phyloP scores from a whole-genome alignment of 352 stramenopile genomes.

The Globisporangium carolinianum region DNA sequence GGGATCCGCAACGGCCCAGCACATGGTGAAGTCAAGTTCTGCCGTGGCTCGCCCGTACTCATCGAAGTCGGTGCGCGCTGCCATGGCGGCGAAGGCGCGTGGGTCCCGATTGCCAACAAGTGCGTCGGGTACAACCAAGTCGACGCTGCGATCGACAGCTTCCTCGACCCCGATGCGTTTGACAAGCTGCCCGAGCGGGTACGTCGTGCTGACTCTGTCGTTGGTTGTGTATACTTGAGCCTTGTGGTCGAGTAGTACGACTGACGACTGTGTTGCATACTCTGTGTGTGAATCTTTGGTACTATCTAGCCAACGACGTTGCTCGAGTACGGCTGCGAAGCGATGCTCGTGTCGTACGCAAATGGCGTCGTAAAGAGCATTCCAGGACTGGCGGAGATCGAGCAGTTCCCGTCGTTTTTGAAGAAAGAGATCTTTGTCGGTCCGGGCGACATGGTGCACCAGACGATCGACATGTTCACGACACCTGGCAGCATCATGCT shows the following conservation, averaged over 20 bases:
- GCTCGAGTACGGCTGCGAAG: conserved; percentile 86
- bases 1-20: conserved; percentile 70
- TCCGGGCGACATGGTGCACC: conserved; percentile 74
- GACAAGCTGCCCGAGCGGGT: conserved; percentile 47
- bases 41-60: conserved; percentile 80
- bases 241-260: too few relatives aligned
- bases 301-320: conserved; percentile 40
- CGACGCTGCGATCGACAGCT: conserved; percentile 82
- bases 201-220: conserved; percentile 3
- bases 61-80: conserved; percentile 95
- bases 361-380: conserved; percentile 88
- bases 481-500: conserved; percentile 94
- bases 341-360: conserved; percentile 91
- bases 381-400: conserved; percentile 88
- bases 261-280: background rate
- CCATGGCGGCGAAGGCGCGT: conserved; percentile 93
- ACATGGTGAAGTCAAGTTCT: conserved; percentile 85
- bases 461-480: conserved; percentile 94
- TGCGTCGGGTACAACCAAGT: conserved; percentile 94
- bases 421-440: conserved; percentile 88
- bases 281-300: background rate
- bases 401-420: conserved; percentile 88
- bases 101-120: conserved; percentile 86
- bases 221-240: background rate
- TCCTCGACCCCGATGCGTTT: conserved; percentile 55